Evolutionary conservation across 2,329 filamentous ascomycete species (phyloP).

Genomic region (Aureobasidium sp.): DNA sequence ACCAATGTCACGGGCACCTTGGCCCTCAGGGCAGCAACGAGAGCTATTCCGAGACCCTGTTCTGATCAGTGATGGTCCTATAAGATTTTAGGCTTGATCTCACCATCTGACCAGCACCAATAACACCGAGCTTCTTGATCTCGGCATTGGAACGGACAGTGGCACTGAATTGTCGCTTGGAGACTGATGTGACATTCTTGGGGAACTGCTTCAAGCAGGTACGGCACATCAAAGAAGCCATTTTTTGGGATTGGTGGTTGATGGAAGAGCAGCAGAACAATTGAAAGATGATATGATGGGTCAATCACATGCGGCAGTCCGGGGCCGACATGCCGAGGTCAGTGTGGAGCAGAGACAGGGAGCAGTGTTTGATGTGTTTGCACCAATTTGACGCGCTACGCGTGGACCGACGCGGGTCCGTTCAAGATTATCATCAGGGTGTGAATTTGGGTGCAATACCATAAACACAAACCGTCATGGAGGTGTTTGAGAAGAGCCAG

Average conservation of each 20-base stretch:
- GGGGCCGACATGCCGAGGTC: constrained; percentile 3
- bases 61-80: constrained; percentile 11
- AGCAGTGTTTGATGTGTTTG: constrained; percentile 1
- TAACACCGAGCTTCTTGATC: constrained; percentile 79
- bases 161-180: constrained; percentile 52
- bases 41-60: constrained; percentile 88
- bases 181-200: background rate
- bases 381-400: constrained; percentile 4
- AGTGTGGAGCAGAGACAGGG: background rate
- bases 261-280: background rate
- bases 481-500: constrained; percentile 21
- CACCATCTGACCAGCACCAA: constrained; percentile 96
- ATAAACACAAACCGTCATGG: constrained; percentile 15
- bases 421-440: background rate
- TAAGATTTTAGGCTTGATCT: background rate
- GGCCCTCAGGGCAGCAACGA: constrained; percentile 82
- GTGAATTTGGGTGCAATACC: background rate
- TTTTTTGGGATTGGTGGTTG: background rate
- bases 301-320: background rate
- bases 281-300: background rate
- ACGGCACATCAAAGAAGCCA: background rate
- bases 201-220: background rate
- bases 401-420: background rate
- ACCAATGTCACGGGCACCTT: constrained; percentile 76
- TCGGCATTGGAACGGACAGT: constrained; percentile 36